These are phyloP conservation scores for Phytophthora kernoviae DNA, from an alignment of 352 stramenopile genomes.

Conservation along the genomic window DNA sequence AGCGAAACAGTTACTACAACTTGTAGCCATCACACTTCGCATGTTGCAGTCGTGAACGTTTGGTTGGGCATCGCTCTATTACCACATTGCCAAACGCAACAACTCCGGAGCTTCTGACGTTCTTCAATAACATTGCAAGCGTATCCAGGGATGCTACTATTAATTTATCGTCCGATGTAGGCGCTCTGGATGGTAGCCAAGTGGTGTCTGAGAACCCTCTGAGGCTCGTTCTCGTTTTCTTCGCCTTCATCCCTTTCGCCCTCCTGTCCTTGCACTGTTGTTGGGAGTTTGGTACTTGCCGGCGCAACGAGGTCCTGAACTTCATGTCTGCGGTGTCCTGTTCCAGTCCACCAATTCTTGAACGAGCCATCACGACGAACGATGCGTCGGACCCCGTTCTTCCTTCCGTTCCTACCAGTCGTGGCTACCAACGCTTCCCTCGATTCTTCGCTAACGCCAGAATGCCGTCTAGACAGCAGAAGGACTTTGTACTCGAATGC, in stretches of 20 bases:
- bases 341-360: slow-evolving; percentile 7
- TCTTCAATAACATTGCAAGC: neutral
- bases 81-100: too few species aligned
- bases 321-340: slow-evolving; percentile 7
- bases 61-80: too few species aligned
- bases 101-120: too few species aligned
- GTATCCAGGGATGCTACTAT: neutral
- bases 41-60: too few species aligned
- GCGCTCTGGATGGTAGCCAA: slow-evolving; percentile 52
- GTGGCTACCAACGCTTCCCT: slow-evolving; percentile 1
- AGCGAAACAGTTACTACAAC: neutral
- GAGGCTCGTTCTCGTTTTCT: slow-evolving; percentile 31
- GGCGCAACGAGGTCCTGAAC: slow-evolving; percentile 1
- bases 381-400: slow-evolving; percentile 16
- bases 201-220: slow-evolving; percentile 45
- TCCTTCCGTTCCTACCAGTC: slow-evolving; percentile 1
- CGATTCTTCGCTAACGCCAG: slow-evolving; percentile 13
- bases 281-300: neutral
- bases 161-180: slow-evolving; percentile 15
- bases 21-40: too few species aligned
- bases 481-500: slow-evolving; percentile 60
- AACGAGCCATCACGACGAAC: slow-evolving; percentile 17
- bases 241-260: slow-evolving; percentile 1
- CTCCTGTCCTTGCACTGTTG: slow-evolving; percentile 1
- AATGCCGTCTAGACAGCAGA: slow-evolving; percentile 22